Conservation (phyloP, 2,329 filamentous ascomycete genomes). For the Verticillium isaacii region DNA sequence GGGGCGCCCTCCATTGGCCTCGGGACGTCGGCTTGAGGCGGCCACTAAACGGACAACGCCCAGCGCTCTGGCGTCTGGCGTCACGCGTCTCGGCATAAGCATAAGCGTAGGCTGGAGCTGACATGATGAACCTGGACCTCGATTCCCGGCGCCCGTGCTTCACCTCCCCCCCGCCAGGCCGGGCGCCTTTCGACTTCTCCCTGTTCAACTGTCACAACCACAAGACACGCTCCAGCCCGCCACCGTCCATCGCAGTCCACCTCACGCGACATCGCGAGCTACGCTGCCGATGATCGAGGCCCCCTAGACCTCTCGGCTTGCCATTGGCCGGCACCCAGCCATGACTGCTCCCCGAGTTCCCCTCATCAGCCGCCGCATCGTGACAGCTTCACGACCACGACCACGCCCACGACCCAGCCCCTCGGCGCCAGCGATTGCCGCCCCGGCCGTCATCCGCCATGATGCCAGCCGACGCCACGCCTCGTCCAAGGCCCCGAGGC, state of each 20-base stretch:
- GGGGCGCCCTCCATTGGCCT: conserved; percentile 4
- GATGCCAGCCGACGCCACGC: conserved; percentile 15
- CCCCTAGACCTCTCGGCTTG: conserved; percentile 10
- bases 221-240: neutral
- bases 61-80: neutral
- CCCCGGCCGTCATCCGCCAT: neutral
- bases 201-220: neutral
- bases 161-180: neutral
- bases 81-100: neutral
- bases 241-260: neutral
- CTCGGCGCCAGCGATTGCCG: neutral
- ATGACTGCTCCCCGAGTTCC: conserved; percentile 12
- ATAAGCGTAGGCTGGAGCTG: neutral
- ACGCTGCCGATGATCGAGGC: conserved; percentile 8
- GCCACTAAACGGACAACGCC: conserved; percentile 3
- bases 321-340: conserved; percentile 10
- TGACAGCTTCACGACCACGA: neutral
- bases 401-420: neutral
- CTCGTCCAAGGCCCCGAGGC: conserved; percentile 30
- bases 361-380: conserved; percentile 7
- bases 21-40: conserved; percentile 11
- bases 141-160: neutral
- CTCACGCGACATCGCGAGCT: neutral
- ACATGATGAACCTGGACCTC: neutral
- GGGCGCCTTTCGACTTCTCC: neutral